These are phyloP conservation scores for Starmera caribaea DNA, from an alignment of 805 yeast species.

Conservation along the genomic window DNA sequence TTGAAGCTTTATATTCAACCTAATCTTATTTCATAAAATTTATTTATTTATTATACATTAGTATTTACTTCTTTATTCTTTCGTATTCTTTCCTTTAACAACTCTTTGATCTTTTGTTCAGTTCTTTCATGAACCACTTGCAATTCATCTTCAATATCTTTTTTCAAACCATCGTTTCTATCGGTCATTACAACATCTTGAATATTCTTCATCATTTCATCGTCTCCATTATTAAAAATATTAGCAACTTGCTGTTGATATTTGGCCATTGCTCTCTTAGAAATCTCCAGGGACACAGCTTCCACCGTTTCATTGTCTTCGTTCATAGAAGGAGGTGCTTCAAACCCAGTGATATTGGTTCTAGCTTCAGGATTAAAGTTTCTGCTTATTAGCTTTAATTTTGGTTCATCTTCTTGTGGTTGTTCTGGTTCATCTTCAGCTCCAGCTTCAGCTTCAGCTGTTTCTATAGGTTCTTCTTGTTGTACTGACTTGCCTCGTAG, in stretches of 20 bases:
- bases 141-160: constrained; percentile 28
- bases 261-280: constrained; percentile 18
- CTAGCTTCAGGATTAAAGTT: constrained; percentile 13
- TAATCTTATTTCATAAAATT: no score
- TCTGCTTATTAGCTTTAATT: constrained; percentile 5
- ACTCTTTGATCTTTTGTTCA: constrained; percentile 26
- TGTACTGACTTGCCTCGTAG: constrained; percentile 13
- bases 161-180: constrained; percentile 26
- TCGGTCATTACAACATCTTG: constrained; percentile 1
- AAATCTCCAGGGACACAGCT: constrained; percentile 21
- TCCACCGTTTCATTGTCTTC: constrained; percentile 27
- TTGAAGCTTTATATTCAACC: constrained; percentile 42
- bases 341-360: constrained; percentile 8
- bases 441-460: constrained; percentile 21
- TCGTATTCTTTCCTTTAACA: constrained; percentile 27
- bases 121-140: constrained; percentile 31
- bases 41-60: no score
- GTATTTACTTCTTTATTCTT: not conserved
- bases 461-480: constrained; percentile 18
- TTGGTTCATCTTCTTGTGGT: constrained; percentile 1
- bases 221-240: not conserved
- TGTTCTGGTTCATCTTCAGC: constrained; percentile 8
- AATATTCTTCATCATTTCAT: not conserved
- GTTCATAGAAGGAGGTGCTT: constrained; percentile 14
- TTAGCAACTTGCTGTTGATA: constrained; percentile 1